Evolutionary conservation across 1,284 basidiomycete species (phyloP), one percentile per base, ranked within the genome.

Genomic region (Cryptococcus sp.): DNA sequence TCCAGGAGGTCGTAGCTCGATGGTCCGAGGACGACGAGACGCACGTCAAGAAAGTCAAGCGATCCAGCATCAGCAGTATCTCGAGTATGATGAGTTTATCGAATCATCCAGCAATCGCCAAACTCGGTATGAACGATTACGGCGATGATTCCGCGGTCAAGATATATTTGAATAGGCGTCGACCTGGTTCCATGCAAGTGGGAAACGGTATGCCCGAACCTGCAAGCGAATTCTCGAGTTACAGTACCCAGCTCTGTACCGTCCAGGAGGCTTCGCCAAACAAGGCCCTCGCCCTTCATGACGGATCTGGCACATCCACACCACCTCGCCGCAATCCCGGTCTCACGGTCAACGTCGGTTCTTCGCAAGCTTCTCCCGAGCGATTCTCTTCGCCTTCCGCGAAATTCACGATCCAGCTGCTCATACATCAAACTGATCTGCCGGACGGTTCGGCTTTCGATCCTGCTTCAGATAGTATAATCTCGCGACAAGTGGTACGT

Each of bases 61-160:
- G 93, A 49, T 92, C 89, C 56, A 91, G 88, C 55, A 84, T 97
- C 50, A 89, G 91, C 32, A 93, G 90, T 64, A 93, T 98, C 64
- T 91, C 85, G 62, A 94, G 91, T 7, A 81, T 98, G 24, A 80
- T 85, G 34, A 93, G 89, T 66, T 78, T 98, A 24, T 90, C 87
- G 7, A 85, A 88, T 80, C 88, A 96, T 66, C 92, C 93, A 10
- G 91, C 93, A 16, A 98, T 97, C 74, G 85, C 85, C 62, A 88
- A 89, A 63, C 77, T 97, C 32, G 84, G 88, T 31, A 91, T 93
- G 88, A 94, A 91, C 62, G 94, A 98, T 71, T 98, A 93, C 69
- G 90, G 88, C 49, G 94, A 98, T 60, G 93, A 98, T 67, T 91
- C 91, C 10, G 85, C 87, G 0, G 93, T 98, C 75, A 98, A 97